Base-by-base conservation (phyloP, 2,329 filamentous ascomycete genomes). In the Arthrobotrys pseudoclavata region DNA sequence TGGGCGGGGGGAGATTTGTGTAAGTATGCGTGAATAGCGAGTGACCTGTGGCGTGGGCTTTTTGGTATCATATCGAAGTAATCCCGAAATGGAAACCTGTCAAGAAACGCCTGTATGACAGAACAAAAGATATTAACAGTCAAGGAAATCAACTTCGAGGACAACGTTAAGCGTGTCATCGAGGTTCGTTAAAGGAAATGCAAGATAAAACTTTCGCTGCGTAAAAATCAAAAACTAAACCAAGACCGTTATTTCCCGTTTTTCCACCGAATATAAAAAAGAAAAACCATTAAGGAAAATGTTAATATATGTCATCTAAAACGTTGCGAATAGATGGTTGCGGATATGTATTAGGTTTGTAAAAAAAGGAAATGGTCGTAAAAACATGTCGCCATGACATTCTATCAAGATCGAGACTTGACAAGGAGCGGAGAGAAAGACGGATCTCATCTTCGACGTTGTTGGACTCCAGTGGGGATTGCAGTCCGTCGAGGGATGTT, bases 1-100 rank as follows among this genome's bases (percentile, higher is more conserved):
- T 71, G 53, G 61, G 74, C 74, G 74, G 74, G 67, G 13, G 67
- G 67, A n/a, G n/a, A 68, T 67, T 52, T 69, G 45, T 60, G 55
- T 50, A 20, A 57, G 31, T 57, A 57, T 57, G 52, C 52, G 52
- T 57, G 55, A 50, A 60, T 70, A 76, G 74, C 74, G 74, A 77
- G 74, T 77, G 74, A 77, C 74, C 74, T 77, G 67, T 70, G 74
- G 74, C 74, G 74, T 77, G 62, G 68, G 67, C 67, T 77, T 77
- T 77, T 77, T 77, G 74, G 74, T 77, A 77, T 77, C 74, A 77
- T 77, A 77, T 77, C 74, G 67, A 70, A 77, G 53, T 67, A 70
- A 71, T 77, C 67, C 67, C 74, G 67, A 70, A 77, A 77, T 77
- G 67, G 74, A 77, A 77, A 62, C 70, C 74, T 67, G 67, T 77